A percentile compares a stretch with the other conserved stretches of the same genome.
Evolutionary conservation across 2,329 filamentous ascomycete species (phyloP).

Genomic region (Metarhizium brunneum): DNA sequence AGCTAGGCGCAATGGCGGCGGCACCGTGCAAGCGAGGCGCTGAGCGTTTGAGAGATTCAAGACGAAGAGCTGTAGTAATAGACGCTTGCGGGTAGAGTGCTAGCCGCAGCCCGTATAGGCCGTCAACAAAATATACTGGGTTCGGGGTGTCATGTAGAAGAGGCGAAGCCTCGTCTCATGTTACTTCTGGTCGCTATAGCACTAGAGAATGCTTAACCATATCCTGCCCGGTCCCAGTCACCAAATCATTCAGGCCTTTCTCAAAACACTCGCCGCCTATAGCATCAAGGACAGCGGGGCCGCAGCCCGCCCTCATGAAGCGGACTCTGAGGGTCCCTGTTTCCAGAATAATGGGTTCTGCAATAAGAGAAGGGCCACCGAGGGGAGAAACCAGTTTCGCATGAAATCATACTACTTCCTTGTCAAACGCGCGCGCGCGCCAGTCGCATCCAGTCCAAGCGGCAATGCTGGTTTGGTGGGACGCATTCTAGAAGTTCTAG

Average conservation of each 20-base stretch:
- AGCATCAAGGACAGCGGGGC: neutral
- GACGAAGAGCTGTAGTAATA: no score
- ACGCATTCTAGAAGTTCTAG: neutral
- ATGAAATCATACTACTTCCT: neutral
- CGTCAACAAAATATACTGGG: no score
- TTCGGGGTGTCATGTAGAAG: no score
- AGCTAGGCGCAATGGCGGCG: no score
- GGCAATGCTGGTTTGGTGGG: neutral
- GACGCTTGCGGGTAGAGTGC: no score
- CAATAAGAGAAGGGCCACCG: neutral
- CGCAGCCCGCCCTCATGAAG: neutral
- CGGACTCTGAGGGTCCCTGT: neutral
- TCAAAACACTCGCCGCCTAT: neutral
- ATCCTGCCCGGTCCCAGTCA: neutral
- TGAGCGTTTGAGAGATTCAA: no score
- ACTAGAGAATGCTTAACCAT: no score
- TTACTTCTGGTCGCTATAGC: no score
- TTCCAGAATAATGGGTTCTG: neutral
- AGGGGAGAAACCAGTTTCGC: neutral
- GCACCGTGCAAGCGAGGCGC: no score
- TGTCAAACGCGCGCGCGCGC: neutral
- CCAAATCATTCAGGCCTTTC: neutral
- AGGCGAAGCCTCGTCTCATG: no score
- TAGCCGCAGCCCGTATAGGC: no score
- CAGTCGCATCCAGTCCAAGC: neutral